Evolutionary conservation across 306 rosid genomes (phyloP).

Genomic region (Heteromeles arbutifolia): DNA sequence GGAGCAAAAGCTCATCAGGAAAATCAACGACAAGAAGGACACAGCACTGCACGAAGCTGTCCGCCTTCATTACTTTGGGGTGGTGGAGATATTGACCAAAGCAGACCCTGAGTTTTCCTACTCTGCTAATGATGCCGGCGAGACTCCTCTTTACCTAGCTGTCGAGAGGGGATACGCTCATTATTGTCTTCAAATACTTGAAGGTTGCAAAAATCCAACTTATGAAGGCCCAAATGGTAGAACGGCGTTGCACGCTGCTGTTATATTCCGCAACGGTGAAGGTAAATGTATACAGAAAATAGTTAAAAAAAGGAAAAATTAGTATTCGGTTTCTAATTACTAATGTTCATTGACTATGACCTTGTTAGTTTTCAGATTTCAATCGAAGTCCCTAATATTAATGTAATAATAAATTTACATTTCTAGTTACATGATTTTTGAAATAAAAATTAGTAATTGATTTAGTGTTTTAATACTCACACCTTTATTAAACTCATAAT

Average conservation of each 20-base stretch:
- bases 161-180: background rate
- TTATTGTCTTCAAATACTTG: background rate
- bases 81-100: background rate
- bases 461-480: too few species aligned
- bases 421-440: too few species aligned
- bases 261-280: background rate
- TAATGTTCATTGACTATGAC: too few species aligned
- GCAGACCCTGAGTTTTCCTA: background rate
- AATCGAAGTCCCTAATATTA: too few species aligned
- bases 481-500: too few species aligned
- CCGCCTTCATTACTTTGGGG: background rate
- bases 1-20: too few species aligned
- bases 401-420: too few species aligned
- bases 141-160: slow-evolving; percentile 12
- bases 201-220: background rate
- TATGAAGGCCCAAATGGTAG: background rate
- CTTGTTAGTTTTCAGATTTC: too few species aligned
- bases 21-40: background rate
- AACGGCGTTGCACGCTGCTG: slow-evolving; percentile 2
- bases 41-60: slow-evolving; percentile 13
- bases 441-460: too few species aligned
- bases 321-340: too few species aligned
- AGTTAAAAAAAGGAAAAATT: too few species aligned
- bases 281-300: background rate
- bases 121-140: background rate